Percentiles rank a stretch among this genome's conserved stretches.
Conservation (phyloP, 305 asterid species). For the Vinca major region DNA sequence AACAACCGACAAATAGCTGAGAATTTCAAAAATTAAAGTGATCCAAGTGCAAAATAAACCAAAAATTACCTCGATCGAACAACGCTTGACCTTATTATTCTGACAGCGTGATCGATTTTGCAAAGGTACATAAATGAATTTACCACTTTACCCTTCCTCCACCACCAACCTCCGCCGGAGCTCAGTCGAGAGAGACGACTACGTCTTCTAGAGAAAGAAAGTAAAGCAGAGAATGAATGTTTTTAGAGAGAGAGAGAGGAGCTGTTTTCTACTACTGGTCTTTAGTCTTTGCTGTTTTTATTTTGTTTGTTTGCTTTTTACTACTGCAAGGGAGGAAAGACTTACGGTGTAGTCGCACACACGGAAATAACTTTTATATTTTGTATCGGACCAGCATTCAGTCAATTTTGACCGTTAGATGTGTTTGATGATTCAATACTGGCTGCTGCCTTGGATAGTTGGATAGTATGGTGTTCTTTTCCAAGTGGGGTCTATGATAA, state of each 20-base stretch:
- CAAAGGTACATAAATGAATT: not conserved
- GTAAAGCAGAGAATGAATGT: not conserved
- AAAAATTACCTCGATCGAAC: conserved; percentile 24
- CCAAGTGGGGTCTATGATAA: too few relatives aligned
- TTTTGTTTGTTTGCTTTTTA: not conserved
- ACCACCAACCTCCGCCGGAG: conserved; percentile 4
- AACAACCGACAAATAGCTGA: conserved; percentile 6
- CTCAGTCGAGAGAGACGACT: not conserved
- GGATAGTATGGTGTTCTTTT: too few relatives aligned
- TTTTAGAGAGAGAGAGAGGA: too few relatives aligned
- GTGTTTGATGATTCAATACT: too few relatives aligned
- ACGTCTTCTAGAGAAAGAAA: conserved; percentile 10
- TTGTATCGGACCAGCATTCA: too few relatives aligned
- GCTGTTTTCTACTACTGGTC: conserved; percentile 4
- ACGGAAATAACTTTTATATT: not conserved
- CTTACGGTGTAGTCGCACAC: conserved; percentile 1
- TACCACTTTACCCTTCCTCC: conserved; percentile 8
- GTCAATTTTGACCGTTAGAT: too few relatives aligned
- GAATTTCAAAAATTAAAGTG: conserved; percentile 12
- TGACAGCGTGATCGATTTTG: conserved; percentile 9
- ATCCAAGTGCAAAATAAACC: conserved; percentile 13
- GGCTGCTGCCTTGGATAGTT: too few relatives aligned
- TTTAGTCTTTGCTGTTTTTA: conserved; percentile 7
- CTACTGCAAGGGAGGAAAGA: not conserved
- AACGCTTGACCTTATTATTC: conserved; percentile 20